A percentile compares a stretch with the other conserved stretches of the same genome.
Evolutionary conservation across 805 yeast genomes (phyloP).

Genomic region (Candida tibetensis): DNA sequence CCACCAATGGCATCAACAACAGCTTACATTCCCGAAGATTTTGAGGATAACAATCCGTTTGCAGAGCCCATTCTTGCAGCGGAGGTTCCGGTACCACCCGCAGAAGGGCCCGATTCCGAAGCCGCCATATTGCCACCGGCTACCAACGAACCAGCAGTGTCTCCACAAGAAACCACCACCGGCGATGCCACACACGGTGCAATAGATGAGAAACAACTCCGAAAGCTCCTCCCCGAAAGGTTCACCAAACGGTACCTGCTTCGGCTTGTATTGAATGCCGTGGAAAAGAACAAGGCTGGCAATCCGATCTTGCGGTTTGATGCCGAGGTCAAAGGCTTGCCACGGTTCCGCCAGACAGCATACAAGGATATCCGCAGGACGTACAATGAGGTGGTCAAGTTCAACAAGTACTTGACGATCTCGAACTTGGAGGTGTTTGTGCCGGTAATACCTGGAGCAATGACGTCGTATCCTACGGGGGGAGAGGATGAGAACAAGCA

Average conservation of each 20-base stretch:
- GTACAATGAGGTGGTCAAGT: conserved; percentile 68
- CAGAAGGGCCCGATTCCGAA: background rate
- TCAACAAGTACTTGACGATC: conserved; percentile 73
- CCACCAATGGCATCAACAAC: conserved; percentile 7
- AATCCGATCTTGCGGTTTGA: conserved; percentile 81
- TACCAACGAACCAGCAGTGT: background rate
- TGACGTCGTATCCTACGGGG: conserved; percentile 76
- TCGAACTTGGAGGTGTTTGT: conserved; percentile 91
- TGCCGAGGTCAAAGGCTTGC: conserved; percentile 50
- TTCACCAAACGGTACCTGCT: conserved; percentile 43
- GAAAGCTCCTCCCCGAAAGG: conserved; percentile 50
- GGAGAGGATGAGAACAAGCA: conserved; percentile 74
- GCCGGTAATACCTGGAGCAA: conserved; percentile 77
- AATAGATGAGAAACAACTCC: conserved; percentile 41
- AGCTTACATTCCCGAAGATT: conserved; percentile 23
- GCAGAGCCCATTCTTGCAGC: conserved; percentile 27
- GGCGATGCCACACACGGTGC: conserved; percentile 4
- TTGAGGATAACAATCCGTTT: conserved; percentile 44
- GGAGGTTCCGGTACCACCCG: background rate
- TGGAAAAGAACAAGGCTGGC: conserved; percentile 70
- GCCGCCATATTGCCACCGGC: background rate
- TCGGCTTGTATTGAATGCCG: conserved; percentile 54
- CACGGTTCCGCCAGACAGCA: conserved; percentile 65
- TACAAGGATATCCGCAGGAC: conserved; percentile 80
- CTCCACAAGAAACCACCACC: background rate